phyloP scores from a whole-genome alignment of 2,329 filamentous ascomycete species.

The Aspergillus sp. region DNA sequence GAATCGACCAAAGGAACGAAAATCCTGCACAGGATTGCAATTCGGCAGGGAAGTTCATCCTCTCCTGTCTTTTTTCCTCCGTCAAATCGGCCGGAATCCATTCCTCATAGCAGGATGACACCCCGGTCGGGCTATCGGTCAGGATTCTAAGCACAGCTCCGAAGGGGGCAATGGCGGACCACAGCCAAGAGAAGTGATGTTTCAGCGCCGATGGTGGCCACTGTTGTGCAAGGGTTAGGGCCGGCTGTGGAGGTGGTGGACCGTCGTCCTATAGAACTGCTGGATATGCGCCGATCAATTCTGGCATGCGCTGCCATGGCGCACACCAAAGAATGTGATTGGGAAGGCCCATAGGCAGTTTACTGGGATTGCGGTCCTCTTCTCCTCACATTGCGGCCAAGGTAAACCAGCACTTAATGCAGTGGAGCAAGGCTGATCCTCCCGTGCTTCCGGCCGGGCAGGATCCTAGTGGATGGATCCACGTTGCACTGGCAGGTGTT shows the following conservation, averaged over 20 bases:
- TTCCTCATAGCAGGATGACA: background rate
- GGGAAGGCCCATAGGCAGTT: background rate
- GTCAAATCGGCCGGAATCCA: no score
- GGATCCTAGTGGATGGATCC: background rate
- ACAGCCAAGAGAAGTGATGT: background rate
- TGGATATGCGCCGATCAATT: background rate
- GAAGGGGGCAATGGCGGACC: background rate
- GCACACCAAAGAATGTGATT: background rate
- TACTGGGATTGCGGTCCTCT: background rate
- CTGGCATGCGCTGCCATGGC: background rate
- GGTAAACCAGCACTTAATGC: no score
- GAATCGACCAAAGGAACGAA: background rate
- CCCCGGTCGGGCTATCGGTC: background rate
- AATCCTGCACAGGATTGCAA: background rate
- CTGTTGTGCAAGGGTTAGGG: background rate
- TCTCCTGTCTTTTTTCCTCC: background rate
- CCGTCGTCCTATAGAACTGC: background rate
- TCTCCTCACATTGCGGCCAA: no score
- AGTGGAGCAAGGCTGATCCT: background rate
- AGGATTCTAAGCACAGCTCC: background rate
- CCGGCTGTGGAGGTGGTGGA: background rate
- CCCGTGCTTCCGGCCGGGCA: background rate
- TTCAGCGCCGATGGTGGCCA: background rate
- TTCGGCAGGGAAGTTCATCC: background rate
- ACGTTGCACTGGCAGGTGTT: background rate